Conservation (phyloP, 2,329 filamentous ascomycete species). For the Ceratocystis destructans region DNA sequence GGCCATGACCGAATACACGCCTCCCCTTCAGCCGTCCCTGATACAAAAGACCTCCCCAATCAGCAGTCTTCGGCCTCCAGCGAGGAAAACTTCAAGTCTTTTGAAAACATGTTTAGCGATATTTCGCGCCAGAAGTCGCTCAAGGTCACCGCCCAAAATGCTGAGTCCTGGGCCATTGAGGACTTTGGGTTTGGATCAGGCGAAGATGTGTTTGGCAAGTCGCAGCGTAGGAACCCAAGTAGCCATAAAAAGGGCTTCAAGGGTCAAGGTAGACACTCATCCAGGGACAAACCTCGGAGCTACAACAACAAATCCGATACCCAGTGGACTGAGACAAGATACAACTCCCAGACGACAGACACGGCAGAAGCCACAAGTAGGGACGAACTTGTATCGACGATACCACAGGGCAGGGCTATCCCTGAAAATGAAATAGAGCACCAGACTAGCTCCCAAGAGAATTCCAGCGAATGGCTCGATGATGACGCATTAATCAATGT, state of each 20-base stretch:
- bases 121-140: slow-evolving; percentile 6
- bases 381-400: no score
- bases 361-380: no score
- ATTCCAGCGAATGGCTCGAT: neutral
- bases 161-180: slow-evolving; percentile 12
- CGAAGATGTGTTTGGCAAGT: slow-evolving; percentile 1
- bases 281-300: neutral
- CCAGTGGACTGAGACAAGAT: neutral
- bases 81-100: neutral
- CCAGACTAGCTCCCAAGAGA: neutral
- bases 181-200: slow-evolving; percentile 17
- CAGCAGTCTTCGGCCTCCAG: neutral
- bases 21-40: neutral
- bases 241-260: neutral
- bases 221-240: neutral
- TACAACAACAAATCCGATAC: neutral
- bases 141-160: neutral
- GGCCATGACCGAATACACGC: neutral
- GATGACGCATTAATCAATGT: neutral
- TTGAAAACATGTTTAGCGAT: slow-evolving; percentile 11
- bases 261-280: neutral
- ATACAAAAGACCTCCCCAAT: neutral
- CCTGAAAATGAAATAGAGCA: neutral
- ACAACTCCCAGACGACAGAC: no score
- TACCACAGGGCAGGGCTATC: neutral